Evolutionary conservation across 441 rosid genomes (phyloP), one percentile per base, ranked within the genome.

Genomic region (Geranium incanum): DNA sequence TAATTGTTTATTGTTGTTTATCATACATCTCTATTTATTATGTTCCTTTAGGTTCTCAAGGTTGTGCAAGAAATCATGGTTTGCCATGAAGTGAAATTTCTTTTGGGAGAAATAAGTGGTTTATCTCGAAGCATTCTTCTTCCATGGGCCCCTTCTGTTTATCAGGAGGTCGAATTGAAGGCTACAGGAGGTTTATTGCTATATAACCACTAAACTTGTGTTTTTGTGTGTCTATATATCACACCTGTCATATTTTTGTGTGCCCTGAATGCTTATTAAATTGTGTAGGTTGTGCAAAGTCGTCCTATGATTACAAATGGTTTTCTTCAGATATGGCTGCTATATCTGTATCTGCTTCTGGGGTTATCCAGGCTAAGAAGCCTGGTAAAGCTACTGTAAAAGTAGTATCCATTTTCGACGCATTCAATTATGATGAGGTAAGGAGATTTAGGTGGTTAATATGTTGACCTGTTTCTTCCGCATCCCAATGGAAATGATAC

Each of bases 371-470:
- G 84, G 97, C 92, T 71, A 95, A 84, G 85, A 90, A 86, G 84
- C 99, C 93, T 71, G 99, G 99, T 73, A 84, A 83, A 85, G 89
- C 92, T 71, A 85, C 84, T 75, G 79, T 95, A 73, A 92, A 81
- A 87, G 99, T 85, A 75, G 84, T 82, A 76, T 95, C 97, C 12
- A 73, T 77, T 81, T 88, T 88, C 70, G 96, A 95, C 83, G 74
- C 89, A 28, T 85, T 85, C 76, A 95, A 95, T 81, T 89, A 84
- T 59, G 99, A 90, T 68, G 97, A 95, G 97, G 99, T 95, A 84
- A 72, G 66, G 68, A 52, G 69, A 63, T 37, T 74, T 13, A 45
- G 37, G 41, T 67, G 16, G n/a, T 59, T 12, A 60, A 63, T 72
- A 39, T 59, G 67, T 36, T 66, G 21, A 21, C 21, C 21, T 21